Conservation (phyloP, 345 rosid genomes). For the Sapria himalayana region DNA sequence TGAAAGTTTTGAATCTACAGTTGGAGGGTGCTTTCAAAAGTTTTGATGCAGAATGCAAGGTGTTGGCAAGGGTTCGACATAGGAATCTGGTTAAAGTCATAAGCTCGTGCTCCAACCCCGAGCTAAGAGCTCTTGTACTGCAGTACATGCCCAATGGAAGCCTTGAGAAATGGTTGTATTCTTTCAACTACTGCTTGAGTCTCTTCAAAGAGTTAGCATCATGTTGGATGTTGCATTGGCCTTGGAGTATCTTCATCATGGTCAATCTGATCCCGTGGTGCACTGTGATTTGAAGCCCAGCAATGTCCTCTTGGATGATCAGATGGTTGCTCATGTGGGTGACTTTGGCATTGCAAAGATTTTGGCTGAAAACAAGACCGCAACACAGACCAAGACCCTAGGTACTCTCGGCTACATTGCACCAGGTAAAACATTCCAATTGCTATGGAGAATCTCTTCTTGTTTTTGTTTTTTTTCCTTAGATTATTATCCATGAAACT, state of each 20-base stretch:
- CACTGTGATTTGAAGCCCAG: constrained; percentile 12
- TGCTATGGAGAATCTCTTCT: no score
- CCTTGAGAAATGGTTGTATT: constrained; percentile 5
- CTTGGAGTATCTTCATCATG: constrained; percentile 5
- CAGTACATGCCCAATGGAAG: not conserved
- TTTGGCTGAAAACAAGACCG: constrained; percentile 1
- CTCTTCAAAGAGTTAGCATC: not conserved
- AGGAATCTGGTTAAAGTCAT: constrained; percentile 6
- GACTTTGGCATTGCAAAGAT: constrained; percentile 8
- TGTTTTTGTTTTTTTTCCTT: no score
- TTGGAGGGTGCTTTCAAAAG: constrained; percentile 3
- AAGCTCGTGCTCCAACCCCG: not conserved
- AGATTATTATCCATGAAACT: no score
- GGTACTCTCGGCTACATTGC: constrained; percentile 6
- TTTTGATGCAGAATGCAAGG: constrained; percentile 5
- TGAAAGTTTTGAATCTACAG: constrained; percentile 1
- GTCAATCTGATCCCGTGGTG: constrained; percentile 1
- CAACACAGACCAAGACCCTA: not conserved
- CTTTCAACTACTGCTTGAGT: not conserved
- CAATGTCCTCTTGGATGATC: constrained; percentile 7
- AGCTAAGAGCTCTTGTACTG: constrained; percentile 6
- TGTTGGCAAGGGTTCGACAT: not conserved
- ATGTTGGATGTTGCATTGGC: constrained; percentile 7
- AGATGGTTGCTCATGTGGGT: constrained; percentile 7
- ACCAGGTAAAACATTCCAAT: constrained; percentile 4